A percentile compares a stretch with the other conserved stretches of the same genome.
phyloP scores from a whole-genome alignment of 2,329 filamentous ascomycete species.

The Diaporthe sp. region DNA sequence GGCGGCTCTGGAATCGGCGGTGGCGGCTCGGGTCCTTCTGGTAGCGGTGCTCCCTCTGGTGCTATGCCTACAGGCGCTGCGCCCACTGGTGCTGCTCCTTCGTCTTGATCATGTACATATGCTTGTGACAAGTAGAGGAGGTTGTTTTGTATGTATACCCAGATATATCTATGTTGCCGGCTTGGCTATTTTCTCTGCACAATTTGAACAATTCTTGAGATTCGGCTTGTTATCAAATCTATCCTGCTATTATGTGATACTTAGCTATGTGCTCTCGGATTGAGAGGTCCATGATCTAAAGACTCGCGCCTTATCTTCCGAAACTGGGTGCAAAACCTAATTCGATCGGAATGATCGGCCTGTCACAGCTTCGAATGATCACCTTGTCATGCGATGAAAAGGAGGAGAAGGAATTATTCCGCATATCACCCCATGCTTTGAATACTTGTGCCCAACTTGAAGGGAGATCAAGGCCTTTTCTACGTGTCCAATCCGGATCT shows the following conservation, averaged over 20 bases:
- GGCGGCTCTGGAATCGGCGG: constrained; percentile 1
- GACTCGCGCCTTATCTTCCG: not conserved
- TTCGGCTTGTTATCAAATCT: not conserved
- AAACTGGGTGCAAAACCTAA: not conserved
- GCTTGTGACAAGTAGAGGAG: not conserved
- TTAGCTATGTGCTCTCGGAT: not conserved
- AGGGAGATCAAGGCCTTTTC: not conserved
- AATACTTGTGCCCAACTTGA: no score
- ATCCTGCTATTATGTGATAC: no score
- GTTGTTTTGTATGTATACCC: not conserved
- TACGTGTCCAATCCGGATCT: not conserved
- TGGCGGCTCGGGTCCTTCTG: constrained; percentile 23
- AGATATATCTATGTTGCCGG: not conserved
- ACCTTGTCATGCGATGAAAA: no score
- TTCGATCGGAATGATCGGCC: no score
- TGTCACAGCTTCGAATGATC: no score
- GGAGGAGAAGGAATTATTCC: no score
- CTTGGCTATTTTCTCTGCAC: not conserved
- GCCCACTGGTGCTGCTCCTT: constrained; percentile 13
- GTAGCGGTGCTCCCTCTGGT: constrained; percentile 20
- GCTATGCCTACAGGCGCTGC: constrained; percentile 19
- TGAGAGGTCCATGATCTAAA: not conserved
- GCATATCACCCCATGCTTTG: no score
- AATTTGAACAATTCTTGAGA: not conserved
- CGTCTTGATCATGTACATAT: constrained; percentile 6